A percentile compares a stretch with the other conserved stretches of the same genome.
Conservation (phyloP, 441 rosid genomes). For the Populus hybrid region DNA sequence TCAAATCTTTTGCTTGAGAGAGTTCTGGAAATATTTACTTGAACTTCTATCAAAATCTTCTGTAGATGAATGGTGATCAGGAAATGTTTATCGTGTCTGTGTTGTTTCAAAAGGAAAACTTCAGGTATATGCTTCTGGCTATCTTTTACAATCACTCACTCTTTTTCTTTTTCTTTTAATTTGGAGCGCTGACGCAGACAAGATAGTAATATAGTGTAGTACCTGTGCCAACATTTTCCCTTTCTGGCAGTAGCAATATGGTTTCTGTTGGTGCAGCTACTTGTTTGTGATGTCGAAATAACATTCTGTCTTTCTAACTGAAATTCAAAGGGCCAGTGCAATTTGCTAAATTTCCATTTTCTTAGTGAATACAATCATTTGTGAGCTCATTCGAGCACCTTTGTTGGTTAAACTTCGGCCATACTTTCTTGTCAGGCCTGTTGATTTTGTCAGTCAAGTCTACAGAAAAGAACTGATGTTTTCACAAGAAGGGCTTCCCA, state of each 20-base stretch:
- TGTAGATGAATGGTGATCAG: conserved; percentile 76
- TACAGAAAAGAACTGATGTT: conserved; percentile 45
- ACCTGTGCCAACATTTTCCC: neutral
- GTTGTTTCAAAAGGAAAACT: conserved; percentile 52
- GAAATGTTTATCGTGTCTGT: conserved; percentile 66
- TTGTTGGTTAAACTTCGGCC: neutral
- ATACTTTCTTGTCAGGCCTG: conserved; percentile 43
- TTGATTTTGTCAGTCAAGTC: conserved; percentile 54
- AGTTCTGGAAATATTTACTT: conserved; percentile 4
- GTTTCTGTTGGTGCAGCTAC: neutral
- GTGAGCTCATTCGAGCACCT: conserved; percentile 4
- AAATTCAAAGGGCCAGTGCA: neutral
- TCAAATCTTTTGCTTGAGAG: conserved; percentile 10
- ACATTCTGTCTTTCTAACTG: neutral
- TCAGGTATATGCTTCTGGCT: conserved; percentile 38
- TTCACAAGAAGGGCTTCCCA: conserved; percentile 38
- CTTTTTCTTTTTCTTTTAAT: neutral
- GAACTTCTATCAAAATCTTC: conserved; percentile 8
- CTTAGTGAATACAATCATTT: neutral
- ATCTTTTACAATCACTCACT: neutral
- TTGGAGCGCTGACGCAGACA: neutral
- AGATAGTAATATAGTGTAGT: neutral
- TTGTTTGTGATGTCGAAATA: neutral
- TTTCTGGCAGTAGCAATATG: neutral
- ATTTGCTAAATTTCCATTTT: neutral